A percentile compares a stretch with the other conserved stretches of the same genome.
These are phyloP conservation scores for Kwoniella dendrophila DNA, from an alignment of 768 basidiomycete species.

Conservation along the genomic window DNA sequence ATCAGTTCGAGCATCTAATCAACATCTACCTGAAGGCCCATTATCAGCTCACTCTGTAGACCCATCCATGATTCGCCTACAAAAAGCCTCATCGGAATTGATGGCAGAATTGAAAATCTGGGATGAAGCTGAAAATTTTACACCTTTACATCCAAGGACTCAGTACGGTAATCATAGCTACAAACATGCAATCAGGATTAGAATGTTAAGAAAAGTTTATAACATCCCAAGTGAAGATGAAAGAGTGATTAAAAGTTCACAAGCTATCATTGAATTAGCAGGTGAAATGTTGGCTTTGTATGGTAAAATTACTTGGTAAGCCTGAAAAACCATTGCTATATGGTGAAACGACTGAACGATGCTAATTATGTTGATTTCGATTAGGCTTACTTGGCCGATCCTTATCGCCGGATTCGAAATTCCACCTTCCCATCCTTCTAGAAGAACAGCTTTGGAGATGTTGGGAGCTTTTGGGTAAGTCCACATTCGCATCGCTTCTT, in stretches of 20 bases:
- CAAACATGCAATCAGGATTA: conserved; percentile 38
- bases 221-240: conserved; percentile 27
- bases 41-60: neutral
- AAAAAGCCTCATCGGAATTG: conserved; percentile 18
- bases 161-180: conserved; percentile 47
- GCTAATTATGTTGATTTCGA: neutral
- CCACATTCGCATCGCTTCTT: too few species aligned
- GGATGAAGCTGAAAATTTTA: conserved; percentile 42
- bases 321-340: neutral
- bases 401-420: conserved; percentile 45
- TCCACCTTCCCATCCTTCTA: conserved; percentile 25
- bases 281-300: conserved; percentile 36
- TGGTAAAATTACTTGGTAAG: conserved; percentile 41
- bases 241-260: conserved; percentile 25
- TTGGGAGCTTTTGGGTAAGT: conserved; percentile 42
- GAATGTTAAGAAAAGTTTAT: conserved; percentile 40
- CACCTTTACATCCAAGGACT: conserved; percentile 34
- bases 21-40: neutral
- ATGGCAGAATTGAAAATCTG: conserved; percentile 39
- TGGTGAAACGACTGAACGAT: neutral
- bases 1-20: conserved; percentile 13
- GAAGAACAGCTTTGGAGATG: conserved; percentile 31
- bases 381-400: conserved; percentile 50
- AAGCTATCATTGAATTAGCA: conserved; percentile 42
- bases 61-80: neutral